Evolutionary conservation across 352 stramenopile species (phyloP), one percentile per base, ranked within the genome.

Genomic region (Globisporangium splendens): DNA sequence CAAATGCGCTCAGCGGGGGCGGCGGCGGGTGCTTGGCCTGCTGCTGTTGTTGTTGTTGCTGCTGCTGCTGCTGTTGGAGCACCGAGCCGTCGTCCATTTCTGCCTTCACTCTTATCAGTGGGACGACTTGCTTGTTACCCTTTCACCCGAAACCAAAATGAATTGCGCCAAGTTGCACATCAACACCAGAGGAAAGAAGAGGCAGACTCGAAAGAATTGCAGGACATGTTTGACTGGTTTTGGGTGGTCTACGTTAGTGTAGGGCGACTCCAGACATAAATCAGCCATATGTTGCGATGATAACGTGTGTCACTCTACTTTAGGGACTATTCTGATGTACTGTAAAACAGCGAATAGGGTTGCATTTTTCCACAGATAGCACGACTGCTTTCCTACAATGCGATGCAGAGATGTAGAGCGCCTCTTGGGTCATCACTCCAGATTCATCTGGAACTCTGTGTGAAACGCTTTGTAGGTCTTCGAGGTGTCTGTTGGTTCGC

Each of bases 71-170:
- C 35, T 39, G 38, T 20, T 17, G 50, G 8, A 24, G 21, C 24
- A 39, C 11, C 7, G 11, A 46, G 35, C 33, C 46, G 35, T 54
- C 46, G 46, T 44, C 46, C 55, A 60, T 60, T 46, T 53, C 18
- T 53, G 54, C 10, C 3, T 6, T 44, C 39, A 44, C 39, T 31
- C 52, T 58, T 24, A 24, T 39, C 52, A 58, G 52, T 50, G 22
- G 52, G 52, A 58, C 41, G 52, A n/a, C 21, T 6, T 14, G 50
- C 50, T 55, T n/a, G 17, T 10, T 35, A 18, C 20, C 20, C 28
- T 21, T 46, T 18, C 12, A 49, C 24, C 31, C 15, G 20, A 10
- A 24, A 38, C 15, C 8, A 28, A 33, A 44, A 15, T 54, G 7
- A 44, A 53, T 22, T 17, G 41, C 33, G 49, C 33, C 31, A 44